Base-by-base conservation (phyloP, 768 basidiomycete genomes). In the Mycena alexandri region DNA sequence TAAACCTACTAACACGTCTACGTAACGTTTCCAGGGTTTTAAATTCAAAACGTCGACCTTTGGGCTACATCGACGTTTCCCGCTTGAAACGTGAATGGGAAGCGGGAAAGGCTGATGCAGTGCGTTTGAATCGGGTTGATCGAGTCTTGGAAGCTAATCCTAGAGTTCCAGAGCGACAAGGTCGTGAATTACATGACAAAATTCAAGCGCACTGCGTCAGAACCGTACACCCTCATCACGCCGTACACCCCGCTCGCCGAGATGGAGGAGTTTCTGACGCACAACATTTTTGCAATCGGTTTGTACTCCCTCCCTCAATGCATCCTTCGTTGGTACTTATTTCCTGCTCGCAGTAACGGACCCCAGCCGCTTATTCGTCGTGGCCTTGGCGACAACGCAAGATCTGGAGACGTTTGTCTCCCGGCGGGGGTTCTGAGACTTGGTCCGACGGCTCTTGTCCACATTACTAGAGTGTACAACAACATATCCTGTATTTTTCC, bases 11-110 rank as follows among this genome's bases (percentile, higher is more conserved):
- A 62, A 52, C 44, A 46, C 14, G 14, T 22, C 13, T n/a, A 36
- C 12, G 47, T 52, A 97, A 95, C 2, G 92, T 97, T 38, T 38
- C 38, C 38, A 38, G 38, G 38, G 38, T 38, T 0, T 84, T 98
- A 33, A 90, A 92, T 72, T 83, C 82, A 60, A 82, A 86, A 33
- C 86, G 93, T 51, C 87, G 86, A 73, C 94, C 93, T 7, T 78
- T 97, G 21, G 96, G 96, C 6, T 96, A 96, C 71, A 80, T 98
- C 54, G 92, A 96, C 69, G 91, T 95, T 42, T 83, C 90, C 1
- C 81, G 80, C 5, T 80, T 97, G 65, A 96, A 95, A 80, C 74
- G 83, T 36, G 89, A 89, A 74, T 96, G 93, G 89, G 90, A 95
- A 78, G 86, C 87, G 4, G 90, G 90, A 21, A 74, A 85, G 53